Conservation (phyloP, 805 yeast species). For the Lachancea nothofagi region DNA sequence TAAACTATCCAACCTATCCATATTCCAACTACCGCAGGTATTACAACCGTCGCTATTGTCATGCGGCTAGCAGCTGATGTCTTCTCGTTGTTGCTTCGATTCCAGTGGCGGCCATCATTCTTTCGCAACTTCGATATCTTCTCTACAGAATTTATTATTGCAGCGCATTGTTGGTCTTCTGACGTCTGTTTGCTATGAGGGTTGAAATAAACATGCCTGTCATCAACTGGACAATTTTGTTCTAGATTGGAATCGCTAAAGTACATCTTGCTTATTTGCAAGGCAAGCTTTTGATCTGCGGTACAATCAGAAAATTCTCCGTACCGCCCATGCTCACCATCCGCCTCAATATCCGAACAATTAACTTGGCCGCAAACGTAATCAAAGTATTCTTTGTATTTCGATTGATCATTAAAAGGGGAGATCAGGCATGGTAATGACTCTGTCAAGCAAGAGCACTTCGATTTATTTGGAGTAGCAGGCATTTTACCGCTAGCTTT, state of each 20-base stretch:
- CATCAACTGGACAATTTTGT: conserved; percentile 26
- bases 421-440: conserved; percentile 52
- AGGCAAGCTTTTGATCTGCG: conserved; percentile 55
- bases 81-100: neutral
- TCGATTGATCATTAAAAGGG: conserved; percentile 40
- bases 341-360: conserved; percentile 54
- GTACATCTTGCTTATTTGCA: conserved; percentile 54
- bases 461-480: conserved; percentile 56
- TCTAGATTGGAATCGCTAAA: conserved; percentile 40
- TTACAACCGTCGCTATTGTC: neutral
- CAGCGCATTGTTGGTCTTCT: neutral
- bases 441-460: conserved; percentile 57
- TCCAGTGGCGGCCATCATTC: neutral
- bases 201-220: conserved; percentile 22
- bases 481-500: conserved; percentile 56
- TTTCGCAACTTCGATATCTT: conserved; percentile 2
- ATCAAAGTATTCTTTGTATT: conserved; percentile 54
- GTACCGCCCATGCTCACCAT: conserved; percentile 55
- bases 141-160: neutral
- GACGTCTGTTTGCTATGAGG: conserved; percentile 5
- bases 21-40: conserved; percentile 3
- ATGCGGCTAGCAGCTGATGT: conserved; percentile 2
- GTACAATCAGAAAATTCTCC: conserved; percentile 68
- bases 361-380: conserved; percentile 50
- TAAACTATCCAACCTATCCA: conserved; percentile 3